Conservation (phyloP, 805 yeast species). For the Helenozyma rhizophorensis region DNA sequence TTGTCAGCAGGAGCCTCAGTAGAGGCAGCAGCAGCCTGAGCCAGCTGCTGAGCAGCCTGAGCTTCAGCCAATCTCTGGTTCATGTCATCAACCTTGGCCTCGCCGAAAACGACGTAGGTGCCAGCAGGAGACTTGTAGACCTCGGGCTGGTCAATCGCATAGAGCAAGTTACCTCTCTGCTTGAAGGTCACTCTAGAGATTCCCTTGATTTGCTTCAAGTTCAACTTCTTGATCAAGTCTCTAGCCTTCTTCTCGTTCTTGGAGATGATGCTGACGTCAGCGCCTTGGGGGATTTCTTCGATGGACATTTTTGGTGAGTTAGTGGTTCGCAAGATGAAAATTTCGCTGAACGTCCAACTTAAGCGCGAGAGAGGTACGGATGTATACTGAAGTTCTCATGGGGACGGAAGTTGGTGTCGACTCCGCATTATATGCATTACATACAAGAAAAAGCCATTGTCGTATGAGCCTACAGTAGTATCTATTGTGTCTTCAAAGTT, state of each 20-base stretch:
- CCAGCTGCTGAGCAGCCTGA: conserved; percentile 66
- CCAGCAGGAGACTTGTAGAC: conserved; percentile 93
- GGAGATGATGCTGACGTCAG: conserved; percentile 74
- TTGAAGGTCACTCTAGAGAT: conserved; percentile 93
- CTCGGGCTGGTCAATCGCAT: conserved; percentile 89
- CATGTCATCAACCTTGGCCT: conserved; percentile 93
- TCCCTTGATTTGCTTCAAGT: conserved; percentile 86
- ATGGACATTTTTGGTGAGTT: conserved; percentile 42
- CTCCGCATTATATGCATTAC: too few species aligned
- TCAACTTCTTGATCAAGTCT: conserved; percentile 80
- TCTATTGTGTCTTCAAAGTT: too few species aligned
- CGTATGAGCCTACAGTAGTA: too few species aligned
- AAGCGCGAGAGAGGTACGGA: too few species aligned
- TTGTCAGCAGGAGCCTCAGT: conserved; percentile 40
- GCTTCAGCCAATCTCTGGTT: conserved; percentile 82
- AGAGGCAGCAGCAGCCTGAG: conserved; percentile 40
- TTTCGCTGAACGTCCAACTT: too few species aligned
- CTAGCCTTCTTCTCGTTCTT: conserved; percentile 96
- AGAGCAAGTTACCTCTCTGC: conserved; percentile 85
- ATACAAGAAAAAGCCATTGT: too few species aligned
- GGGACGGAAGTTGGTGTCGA: too few species aligned
- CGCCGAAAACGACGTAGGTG: conserved; percentile 95
- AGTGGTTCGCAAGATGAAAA: too few species aligned
- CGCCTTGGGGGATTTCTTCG: conserved; percentile 74
- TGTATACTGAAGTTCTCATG: too few species aligned